These are phyloP conservation scores for Yarrowia divulgata DNA, from an alignment of 805 yeast genomes.

Conservation along the genomic window DNA sequence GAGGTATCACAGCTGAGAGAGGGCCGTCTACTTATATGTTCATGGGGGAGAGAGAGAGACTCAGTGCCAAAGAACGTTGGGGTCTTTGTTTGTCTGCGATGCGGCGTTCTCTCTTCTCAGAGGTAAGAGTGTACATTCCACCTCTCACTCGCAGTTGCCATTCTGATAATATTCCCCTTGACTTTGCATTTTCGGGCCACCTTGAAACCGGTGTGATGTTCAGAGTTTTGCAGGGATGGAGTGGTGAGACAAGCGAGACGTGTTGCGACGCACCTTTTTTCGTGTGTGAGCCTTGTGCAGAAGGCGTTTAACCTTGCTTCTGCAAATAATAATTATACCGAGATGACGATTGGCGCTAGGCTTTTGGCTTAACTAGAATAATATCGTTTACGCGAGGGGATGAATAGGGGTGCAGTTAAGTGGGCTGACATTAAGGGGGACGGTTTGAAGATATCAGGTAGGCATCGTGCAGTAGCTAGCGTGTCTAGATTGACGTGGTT, in stretches of 20 bases:
- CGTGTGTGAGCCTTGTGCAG: not conserved
- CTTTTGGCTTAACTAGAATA: not conserved
- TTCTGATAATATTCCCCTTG: conserved; percentile 23
- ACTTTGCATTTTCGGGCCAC: not conserved
- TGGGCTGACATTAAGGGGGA: conserved; percentile 2
- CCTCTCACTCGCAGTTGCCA: not conserved
- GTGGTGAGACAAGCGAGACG: conserved; percentile 18
- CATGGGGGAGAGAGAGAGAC: no score
- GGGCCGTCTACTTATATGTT: conserved; percentile 11
- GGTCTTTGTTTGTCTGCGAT: conserved; percentile 1
- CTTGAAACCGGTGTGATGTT: not conserved
- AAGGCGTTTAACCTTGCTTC: conserved; percentile 17
- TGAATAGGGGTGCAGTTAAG: conserved; percentile 10
- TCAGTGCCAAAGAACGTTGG: not conserved
- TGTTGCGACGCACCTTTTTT: conserved; percentile 14
- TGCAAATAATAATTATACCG: not conserved
- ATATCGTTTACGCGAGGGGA: conserved; percentile 14
- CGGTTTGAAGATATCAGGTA: not conserved
- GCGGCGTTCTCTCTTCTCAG: not conserved
- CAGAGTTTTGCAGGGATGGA: conserved; percentile 14
- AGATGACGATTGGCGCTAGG: not conserved
- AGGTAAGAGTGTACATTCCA: conserved; percentile 1
- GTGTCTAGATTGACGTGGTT: no score
- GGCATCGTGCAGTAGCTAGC: not conserved
- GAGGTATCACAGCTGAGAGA: not conserved